A percentile compares a stretch with the other conserved stretches of the same genome.
These are phyloP conservation scores for Biscogniauxia marginata DNA, from an alignment of 2,329 filamentous ascomycete genomes.

Conservation along the genomic window DNA sequence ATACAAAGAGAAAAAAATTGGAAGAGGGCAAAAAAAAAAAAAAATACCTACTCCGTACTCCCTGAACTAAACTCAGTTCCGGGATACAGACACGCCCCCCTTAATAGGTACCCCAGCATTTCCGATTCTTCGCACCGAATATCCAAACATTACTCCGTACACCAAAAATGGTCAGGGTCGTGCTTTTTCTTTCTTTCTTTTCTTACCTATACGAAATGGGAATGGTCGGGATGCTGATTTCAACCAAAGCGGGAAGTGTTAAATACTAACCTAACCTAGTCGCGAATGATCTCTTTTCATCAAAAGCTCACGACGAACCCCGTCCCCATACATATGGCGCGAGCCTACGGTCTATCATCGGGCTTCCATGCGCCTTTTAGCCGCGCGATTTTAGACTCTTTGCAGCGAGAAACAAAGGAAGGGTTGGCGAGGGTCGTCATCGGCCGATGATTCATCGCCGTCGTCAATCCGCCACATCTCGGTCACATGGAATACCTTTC, in stretches of 20 bases:
- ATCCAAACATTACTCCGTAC: neutral
- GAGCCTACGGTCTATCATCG: too few relatives aligned
- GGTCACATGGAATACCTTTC: neutral
- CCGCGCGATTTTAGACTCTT: neutral
- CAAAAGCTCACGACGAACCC: neutral
- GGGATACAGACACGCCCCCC: neutral
- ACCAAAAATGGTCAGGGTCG: neutral
- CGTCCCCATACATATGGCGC: neutral
- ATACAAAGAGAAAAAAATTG: neutral
- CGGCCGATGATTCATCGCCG: neutral
- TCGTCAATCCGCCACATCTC: neutral
- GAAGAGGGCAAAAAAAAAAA: too few relatives aligned
- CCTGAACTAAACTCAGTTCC: neutral
- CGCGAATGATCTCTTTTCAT: neutral
- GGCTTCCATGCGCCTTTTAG: too few relatives aligned
- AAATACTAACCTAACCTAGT: neutral
- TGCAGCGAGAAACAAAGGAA: neutral
- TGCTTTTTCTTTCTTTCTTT: neutral
- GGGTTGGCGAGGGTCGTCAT: neutral
- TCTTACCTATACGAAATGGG: neutral
- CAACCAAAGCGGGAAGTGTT: neutral
- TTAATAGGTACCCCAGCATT: neutral
- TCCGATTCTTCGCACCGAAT: neutral
- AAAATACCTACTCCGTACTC: too few relatives aligned
- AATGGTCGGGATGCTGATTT: neutral